These are phyloP conservation scores for Aspergillus indologenus DNA, from an alignment of 495 filamentous ascomycete species.

Conservation along the genomic window DNA sequence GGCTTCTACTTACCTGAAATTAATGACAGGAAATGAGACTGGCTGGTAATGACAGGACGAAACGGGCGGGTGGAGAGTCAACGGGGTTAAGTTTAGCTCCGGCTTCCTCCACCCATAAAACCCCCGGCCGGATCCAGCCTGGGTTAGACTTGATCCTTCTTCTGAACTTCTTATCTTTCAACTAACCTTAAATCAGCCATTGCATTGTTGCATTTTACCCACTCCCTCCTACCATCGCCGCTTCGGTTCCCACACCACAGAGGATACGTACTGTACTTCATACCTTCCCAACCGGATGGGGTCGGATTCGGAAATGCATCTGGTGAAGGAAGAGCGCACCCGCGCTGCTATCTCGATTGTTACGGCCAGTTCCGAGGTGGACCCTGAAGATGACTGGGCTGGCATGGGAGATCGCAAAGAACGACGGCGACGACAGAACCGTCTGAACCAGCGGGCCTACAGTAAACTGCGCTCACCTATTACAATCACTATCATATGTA, in stretches of 20 bases:
- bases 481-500: constrained; percentile 9
- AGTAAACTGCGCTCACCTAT: constrained; percentile 25
- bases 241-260: not conserved
- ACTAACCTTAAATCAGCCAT: not conserved
- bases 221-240: not conserved
- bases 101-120: not conserved
- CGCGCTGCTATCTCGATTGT: not conserved
- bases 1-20: too few species aligned
- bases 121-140: not conserved
- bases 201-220: too few species aligned
- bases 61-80: not conserved
- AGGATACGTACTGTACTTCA: not conserved
- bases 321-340: not conserved
- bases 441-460: constrained; percentile 43
- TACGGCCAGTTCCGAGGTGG: not conserved
- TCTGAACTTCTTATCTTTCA: not conserved
- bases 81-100: not conserved
- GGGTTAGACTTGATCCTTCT: too few species aligned
- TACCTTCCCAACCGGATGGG: not conserved
- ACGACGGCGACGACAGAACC: constrained; percentile 41
- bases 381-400: constrained; percentile 35
- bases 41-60: not conserved
- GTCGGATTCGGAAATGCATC: not conserved
- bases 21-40: too few species aligned
- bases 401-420: constrained; percentile 37